Conservation (phyloP, 805 yeast genomes). For the Sugiyamaella lignohabitans region DNA sequence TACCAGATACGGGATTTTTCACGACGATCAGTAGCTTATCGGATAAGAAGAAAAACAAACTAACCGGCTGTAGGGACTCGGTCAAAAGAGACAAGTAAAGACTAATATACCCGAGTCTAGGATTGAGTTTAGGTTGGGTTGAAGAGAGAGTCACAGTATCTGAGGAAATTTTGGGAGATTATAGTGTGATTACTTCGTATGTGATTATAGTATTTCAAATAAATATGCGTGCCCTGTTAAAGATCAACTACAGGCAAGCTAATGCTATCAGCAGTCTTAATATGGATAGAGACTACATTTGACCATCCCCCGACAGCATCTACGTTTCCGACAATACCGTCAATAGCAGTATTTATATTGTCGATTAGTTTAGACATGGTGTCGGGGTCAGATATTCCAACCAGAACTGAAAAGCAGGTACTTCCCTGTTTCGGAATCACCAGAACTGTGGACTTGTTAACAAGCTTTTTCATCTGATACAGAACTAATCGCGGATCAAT, state of each 20-base stretch:
- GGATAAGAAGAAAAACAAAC: too few relatives aligned
- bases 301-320: conserved; percentile 53
- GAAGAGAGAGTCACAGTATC: too few relatives aligned
- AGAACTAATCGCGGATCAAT: conserved; percentile 59
- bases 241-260: conserved; percentile 44
- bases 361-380: conserved; percentile 23
- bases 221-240: too few relatives aligned
- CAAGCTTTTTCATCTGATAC: conserved; percentile 58
- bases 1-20: too few relatives aligned
- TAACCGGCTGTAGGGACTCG: too few relatives aligned
- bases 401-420: conserved; percentile 49
- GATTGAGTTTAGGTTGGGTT: too few relatives aligned
- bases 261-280: conserved; percentile 61
- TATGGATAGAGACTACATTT: conserved; percentile 42
- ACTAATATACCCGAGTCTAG: too few relatives aligned
- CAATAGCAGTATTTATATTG: background rate
- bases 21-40: too few relatives aligned
- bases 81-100: too few relatives aligned
- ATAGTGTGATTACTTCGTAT: too few relatives aligned
- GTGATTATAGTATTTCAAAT: too few relatives aligned
- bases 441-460: conserved; percentile 55
- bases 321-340: conserved; percentile 40
- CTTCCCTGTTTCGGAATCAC: conserved; percentile 47
- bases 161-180: too few relatives aligned
- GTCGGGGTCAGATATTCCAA: conserved; percentile 51